Evolutionary conservation across 2,329 filamentous ascomycete genomes (phyloP).

Genomic region (Waltergamsia citrina): DNA sequence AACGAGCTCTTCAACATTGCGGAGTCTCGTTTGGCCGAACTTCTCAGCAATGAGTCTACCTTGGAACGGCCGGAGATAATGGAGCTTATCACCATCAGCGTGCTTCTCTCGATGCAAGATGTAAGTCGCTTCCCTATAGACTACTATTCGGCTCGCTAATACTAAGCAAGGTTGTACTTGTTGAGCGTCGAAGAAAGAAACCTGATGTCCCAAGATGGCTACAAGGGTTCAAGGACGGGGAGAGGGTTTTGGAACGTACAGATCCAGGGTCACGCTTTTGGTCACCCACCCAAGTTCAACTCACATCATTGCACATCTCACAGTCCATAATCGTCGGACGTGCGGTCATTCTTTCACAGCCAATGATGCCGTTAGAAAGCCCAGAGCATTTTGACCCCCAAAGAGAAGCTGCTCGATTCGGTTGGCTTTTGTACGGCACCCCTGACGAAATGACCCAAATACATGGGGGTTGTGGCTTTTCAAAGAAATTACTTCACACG

Average conservation of each 20-base stretch:
- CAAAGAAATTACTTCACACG: conserved; percentile 24
- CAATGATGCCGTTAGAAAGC: conserved; percentile 22
- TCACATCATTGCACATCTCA: conserved; percentile 21
- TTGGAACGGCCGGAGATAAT: conserved; percentile 13
- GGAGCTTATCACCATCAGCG: conserved; percentile 25
- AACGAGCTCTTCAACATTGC: conserved; percentile 21
- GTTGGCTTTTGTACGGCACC: conserved; percentile 27
- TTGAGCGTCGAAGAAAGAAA: conserved; percentile 22
- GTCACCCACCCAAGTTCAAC: conserved; percentile 20
- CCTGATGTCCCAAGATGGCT: conserved; percentile 25
- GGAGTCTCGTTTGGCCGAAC: conserved; percentile 16
- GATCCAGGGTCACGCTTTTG: conserved; percentile 26
- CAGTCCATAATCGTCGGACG: conserved; percentile 29
- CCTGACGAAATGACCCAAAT: conserved; percentile 23
- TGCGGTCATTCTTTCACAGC: conserved; percentile 27
- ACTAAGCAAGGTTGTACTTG: conserved; percentile 11
- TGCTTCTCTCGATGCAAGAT: conserved; percentile 28
- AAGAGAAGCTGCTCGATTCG: conserved; percentile 20
- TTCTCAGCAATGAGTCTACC: conserved; percentile 15
- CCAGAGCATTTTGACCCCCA: conserved; percentile 16
- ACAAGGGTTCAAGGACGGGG: conserved; percentile 23
- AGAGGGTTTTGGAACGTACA: conserved; percentile 21
- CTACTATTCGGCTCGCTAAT: too few relatives aligned
- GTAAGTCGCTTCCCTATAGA: conserved; percentile 14
- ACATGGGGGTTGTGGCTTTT: conserved; percentile 31